Evolutionary conservation across 129 eudicot genomes (phyloP).

Genomic region (Artemisia annua): DNA sequence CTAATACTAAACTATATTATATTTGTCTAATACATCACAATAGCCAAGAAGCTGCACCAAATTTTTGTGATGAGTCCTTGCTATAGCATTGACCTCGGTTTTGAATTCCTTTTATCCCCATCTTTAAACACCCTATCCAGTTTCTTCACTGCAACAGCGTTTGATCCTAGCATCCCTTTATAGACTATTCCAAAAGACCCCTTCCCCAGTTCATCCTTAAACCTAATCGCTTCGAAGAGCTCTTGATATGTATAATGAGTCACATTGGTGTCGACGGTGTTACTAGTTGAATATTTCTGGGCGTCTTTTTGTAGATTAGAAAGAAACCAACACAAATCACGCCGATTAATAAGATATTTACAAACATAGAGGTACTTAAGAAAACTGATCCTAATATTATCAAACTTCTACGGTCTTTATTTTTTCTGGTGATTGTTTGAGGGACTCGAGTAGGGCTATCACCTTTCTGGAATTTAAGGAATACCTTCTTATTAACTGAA

Average conservation of each 20-base stretch:
- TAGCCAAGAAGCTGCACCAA: too few species aligned
- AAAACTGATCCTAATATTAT: not conserved
- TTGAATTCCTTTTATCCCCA: too few species aligned
- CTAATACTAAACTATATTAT: too few species aligned
- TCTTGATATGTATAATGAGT: not conserved
- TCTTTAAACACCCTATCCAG: slow-evolving; percentile 32
- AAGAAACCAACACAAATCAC: not conserved
- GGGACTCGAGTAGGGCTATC: not conserved
- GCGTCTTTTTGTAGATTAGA: not conserved
- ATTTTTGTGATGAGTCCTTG: too few species aligned
- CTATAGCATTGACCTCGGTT: too few species aligned
- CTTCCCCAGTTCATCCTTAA: slow-evolving; percentile 34
- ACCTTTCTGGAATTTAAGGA: not conserved
- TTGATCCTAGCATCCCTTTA: slow-evolving; percentile 23
- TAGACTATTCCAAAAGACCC: slow-evolving; percentile 44
- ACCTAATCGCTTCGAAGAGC: not conserved
- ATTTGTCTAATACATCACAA: too few species aligned
- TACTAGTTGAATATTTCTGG: not conserved
- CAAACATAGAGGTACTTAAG: not conserved
- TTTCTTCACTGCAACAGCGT: slow-evolving; percentile 43
- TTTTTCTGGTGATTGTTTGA: not conserved
- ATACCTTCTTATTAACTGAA: not conserved
- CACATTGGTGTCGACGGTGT: not conserved
- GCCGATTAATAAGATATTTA: not conserved
- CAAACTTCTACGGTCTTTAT: not conserved